Evolutionary conservation across 2,329 filamentous ascomycete species (phyloP), one percentile per base, ranked within the genome.

Genomic region (Bipolaris victoriae): DNA sequence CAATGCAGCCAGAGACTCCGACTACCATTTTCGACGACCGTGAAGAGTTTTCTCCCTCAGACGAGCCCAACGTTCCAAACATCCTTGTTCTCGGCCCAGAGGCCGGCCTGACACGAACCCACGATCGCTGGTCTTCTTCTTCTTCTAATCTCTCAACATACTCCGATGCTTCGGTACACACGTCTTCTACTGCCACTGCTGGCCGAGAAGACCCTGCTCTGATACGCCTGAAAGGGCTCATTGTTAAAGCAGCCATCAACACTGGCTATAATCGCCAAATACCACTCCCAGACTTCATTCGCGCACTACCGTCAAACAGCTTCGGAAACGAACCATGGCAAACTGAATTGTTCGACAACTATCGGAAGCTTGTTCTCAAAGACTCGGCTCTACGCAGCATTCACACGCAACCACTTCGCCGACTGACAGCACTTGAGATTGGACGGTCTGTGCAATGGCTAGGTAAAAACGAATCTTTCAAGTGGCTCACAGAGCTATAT

Each of bases 1-100:
- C 67, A 7, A 64, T 62, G 56, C 52, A 83, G 81, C 93, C 93
- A 0, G 94, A 98, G 78, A 98, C 93, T 0, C 93, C 93, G 0
- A 94, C 94, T 0, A 98, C 93, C 4, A 92, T 97, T 65, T 97
- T 97, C 67, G 94, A 97, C 74, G 93, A 98, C 71, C 92, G 90
- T 0, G 79, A 80, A 11, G 77, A 91, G 3, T 86, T 92, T 41
- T 96, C 92, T 0, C 91, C 94, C 54, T 67, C 74, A 11, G 90
- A 90, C 63, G 86, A 88, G 43, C 89, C 88, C 0, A 88, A 87
- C 37, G 85, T 92, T 52, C 93, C 92, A 5, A 96, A 97, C 70
- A 97, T 97, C 65, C 83, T 97, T 49, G 88, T 97, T 0, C 84
- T 97, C 0, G 92, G 92, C 2, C 90, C 91, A 4, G 84, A 85